phyloP scores from a whole-genome alignment of 73 alveolate genomes.

The Loxodes magnus region DNA sequence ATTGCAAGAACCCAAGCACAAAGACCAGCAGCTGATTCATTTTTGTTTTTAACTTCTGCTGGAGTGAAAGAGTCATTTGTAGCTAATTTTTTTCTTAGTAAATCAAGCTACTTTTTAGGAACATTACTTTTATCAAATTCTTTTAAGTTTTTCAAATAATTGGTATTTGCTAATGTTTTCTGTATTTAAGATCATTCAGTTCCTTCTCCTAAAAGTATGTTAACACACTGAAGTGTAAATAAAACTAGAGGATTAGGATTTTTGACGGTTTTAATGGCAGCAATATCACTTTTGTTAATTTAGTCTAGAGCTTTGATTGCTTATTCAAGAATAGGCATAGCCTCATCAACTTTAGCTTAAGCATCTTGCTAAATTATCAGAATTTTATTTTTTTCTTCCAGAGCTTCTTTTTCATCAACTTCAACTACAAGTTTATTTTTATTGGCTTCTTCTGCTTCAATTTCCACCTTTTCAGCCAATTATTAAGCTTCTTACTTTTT shows the following conservation, averaged over 20 bases:
- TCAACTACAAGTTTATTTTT: slow-evolving; percentile 64
- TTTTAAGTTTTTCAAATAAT: slow-evolving; percentile 47
- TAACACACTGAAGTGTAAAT: slow-evolving; percentile 43
- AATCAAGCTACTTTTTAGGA: slow-evolving; percentile 39
- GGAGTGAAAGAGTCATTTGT: slow-evolving; percentile 64
- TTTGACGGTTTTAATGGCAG: slow-evolving; percentile 52
- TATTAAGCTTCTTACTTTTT: slow-evolving; percentile 68
- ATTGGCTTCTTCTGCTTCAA: slow-evolving; percentile 64
- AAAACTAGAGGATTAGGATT: not conserved
- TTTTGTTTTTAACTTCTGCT: slow-evolving; percentile 49
- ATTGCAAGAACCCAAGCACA: slow-evolving; percentile 79
- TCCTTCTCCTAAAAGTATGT: slow-evolving; percentile 52
- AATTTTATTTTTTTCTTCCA: slow-evolving; percentile 58
- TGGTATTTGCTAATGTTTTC: slow-evolving; percentile 32
- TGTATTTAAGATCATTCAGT: slow-evolving; percentile 63
- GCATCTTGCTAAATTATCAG: slow-evolving; percentile 85
- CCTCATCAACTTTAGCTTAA: slow-evolving; percentile 88
- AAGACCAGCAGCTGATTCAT: slow-evolving; percentile 60
- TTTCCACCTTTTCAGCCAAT: slow-evolving; percentile 50
- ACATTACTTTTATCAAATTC: slow-evolving; percentile 44
- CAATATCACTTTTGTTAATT: slow-evolving; percentile 73
- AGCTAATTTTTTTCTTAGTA: slow-evolving; percentile 42
- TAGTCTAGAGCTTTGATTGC: slow-evolving; percentile 94
- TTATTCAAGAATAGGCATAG: slow-evolving; percentile 92
- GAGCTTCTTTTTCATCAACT: slow-evolving; percentile 88